Base-by-base conservation (phyloP, 75 land plant species). In the Sequoia sempervirens region DNA sequence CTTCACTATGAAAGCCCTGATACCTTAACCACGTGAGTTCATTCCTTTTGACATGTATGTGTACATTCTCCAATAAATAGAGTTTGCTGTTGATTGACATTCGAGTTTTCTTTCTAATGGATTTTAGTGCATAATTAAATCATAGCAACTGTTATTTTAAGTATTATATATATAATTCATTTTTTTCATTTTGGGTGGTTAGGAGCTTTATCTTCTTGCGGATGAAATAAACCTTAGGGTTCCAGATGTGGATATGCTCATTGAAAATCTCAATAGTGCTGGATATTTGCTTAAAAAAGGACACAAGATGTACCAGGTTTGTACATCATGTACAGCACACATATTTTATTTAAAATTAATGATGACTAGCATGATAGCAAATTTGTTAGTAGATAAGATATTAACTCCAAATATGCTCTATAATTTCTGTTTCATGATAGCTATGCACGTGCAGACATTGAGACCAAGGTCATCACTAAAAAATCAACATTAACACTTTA, bases 261-360 rank as follows among this genome's bases (percentile, higher is more conserved):
- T 96, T 37, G 99, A 96, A 23, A 95, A 92, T 82, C 84, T 96
- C 73, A 96, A 96, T 84, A 91, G 83, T 86, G 97, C 88, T 43
- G 99, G 99, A 17, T 93, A 90, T 89, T 85, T 96, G 34, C 88
- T 96, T 26, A 96, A 96, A 85, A 96, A 95, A 84, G 99, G 99
- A 45, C 92, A 91, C 43, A 93, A 89, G 78, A 93, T 85, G 18
- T 96, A 93, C 84, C 97, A 96, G 99, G 99, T 96, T 85, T 2
- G 32, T 69, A 30, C 43, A 23, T 23, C 18, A n/a, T 36, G 11
- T 45, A 37, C 34, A 81, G 5, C 20, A 18, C 43, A 37, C 32
- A n/a, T n/a, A 18, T 81, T 80, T 46, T 37, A 3, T 61, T 56
- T 81, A 20, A 18, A 38, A 81, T 23, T 41, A 20, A 12, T 84